A percentile compares a stretch with the other conserved stretches of the same genome.
Conservation (phyloP, 371 early-diverging fungal species). For the Phascolomyces articulosus region DNA sequence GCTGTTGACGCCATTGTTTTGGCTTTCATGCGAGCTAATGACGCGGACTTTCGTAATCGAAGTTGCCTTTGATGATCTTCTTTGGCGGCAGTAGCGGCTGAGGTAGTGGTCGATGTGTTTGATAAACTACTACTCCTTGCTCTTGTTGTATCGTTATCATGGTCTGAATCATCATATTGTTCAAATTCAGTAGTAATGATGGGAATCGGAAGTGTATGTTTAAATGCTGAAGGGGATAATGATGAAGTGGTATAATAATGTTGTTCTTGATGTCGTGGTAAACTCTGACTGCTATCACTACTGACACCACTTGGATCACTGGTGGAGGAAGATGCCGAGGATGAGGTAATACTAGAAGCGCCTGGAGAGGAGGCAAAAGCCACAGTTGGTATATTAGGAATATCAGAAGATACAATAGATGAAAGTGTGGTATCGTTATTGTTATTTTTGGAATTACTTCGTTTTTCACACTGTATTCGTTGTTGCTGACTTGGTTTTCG, state of each 20-base stretch:
- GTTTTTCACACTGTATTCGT: not conserved
- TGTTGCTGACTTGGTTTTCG: slow-evolving; percentile 5
- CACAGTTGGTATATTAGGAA: not conserved
- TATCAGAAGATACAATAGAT: not conserved
- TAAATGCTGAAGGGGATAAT: not conserved
- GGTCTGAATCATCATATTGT: not conserved
- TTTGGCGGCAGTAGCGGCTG: not conserved
- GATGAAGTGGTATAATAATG: too few species aligned
- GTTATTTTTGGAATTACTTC: not conserved
- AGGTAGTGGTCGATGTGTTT: too few species aligned
- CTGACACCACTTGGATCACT: not conserved
- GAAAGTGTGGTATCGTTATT: not conserved
- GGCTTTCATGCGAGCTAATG: slow-evolving; percentile 16
- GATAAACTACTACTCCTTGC: not conserved
- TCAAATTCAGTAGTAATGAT: not conserved
- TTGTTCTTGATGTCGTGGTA: not conserved
- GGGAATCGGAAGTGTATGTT: not conserved
- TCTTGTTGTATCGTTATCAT: not conserved
- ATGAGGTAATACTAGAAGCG: not conserved
- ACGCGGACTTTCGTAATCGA: slow-evolving; percentile 22
- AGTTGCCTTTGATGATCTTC: not conserved
- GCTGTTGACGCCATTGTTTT: slow-evolving; percentile 26
- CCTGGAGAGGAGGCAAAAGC: not conserved
- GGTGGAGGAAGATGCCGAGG: slow-evolving; percentile 4
- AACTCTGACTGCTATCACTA: not conserved